A percentile compares a stretch with the other conserved stretches of the same genome.
Conservation (phyloP, 139 green algal genomes). For the Coelastrella sp. region DNA sequence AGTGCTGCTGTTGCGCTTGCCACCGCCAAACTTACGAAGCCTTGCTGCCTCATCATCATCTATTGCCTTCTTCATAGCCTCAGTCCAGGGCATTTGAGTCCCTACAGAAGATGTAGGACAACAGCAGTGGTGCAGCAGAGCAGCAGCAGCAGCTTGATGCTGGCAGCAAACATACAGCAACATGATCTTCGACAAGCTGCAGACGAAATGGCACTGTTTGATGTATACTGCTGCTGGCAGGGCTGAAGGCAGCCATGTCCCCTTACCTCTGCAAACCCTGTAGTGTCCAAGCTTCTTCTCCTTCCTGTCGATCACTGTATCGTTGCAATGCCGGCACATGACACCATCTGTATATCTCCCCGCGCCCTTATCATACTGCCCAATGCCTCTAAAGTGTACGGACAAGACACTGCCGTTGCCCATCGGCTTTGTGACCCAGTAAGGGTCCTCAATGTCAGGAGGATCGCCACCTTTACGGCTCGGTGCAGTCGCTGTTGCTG, state of each 20-base stretch:
- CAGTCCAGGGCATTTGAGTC: not conserved
- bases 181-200: too few species aligned
- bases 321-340: not conserved
- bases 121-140: not conserved
- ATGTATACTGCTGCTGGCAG: not conserved
- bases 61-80: not conserved
- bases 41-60: not conserved
- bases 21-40: not conserved
- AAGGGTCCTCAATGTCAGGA: not conserved
- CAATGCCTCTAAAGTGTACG: not conserved
- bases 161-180: too few species aligned
- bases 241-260: too few species aligned
- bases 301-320: not conserved
- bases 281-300: not conserved
- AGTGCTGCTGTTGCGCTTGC: not conserved
- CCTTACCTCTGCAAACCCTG: not conserved
- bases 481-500: not conserved
- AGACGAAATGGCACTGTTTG: too few species aligned
- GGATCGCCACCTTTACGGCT: not conserved
- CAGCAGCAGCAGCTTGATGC: not conserved
- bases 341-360: not conserved
- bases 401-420: not conserved
- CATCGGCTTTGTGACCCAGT: not conserved
- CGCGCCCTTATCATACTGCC: not conserved
- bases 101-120: not conserved